Base-by-base conservation (phyloP, 2,329 filamentous ascomycete species). In the Cladosporium sp. region DNA sequence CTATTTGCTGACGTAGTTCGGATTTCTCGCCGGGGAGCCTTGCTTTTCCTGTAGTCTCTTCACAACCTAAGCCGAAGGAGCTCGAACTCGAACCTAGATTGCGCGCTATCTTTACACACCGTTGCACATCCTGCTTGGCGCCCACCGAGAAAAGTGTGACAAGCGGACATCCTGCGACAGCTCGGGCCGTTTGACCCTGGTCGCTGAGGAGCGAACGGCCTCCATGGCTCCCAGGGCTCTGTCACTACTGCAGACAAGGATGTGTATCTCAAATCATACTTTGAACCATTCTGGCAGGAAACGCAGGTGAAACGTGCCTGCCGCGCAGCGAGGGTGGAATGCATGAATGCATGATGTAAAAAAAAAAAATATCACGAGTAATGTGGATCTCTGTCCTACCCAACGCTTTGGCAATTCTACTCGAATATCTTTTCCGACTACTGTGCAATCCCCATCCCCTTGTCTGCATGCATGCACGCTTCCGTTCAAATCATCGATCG, bases 141-240 rank as follows among this genome's bases (percentile, higher is more conserved):
- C 38, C 34, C 34, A 61, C 28, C 32, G 28, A 34, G 26, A 55
- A 55, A 32, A 30, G 52, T 34, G 38, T 61, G 28, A 49, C 59
- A 34, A 51, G 59, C 59, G 38, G 30, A 28, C 41, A 49, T 61
- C 41, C 59, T 61, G 59, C 59, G 59, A 61, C 59, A 61, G 59
- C 59, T 61, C 59, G 59, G 59, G 59, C 59, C 59, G 59, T 61
- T 51, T 49, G 55, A 41, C 34, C 34, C 55, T 58, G 55, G 52
- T 55, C 28, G 52, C 18, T 12, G 52, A 55, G 28, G 21, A 34
- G 21, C 5, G 28, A 54, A 30, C 49, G 28, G 49, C 24, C 49
- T 26, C 49, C 49, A 54, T 14, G 18, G 32, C 24, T 38, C 32
- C 52, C 28, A 55, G 52, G 34, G 34, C 55, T 41, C 55, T 58